Conservation (phyloP, 2,329 filamentous ascomycete species). For the Penicillium sp. region DNA sequence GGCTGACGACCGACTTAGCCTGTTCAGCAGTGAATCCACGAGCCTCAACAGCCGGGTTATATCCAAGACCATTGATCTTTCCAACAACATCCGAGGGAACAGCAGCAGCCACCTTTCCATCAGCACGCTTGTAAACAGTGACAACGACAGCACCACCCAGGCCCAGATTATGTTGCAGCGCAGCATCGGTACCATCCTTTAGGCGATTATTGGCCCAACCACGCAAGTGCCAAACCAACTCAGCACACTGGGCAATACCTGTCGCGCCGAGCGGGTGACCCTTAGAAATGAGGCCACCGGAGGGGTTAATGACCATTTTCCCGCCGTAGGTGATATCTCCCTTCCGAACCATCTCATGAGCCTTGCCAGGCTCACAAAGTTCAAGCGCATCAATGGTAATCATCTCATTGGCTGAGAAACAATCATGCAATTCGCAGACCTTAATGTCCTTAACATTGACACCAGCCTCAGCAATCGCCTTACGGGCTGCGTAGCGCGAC, state of each 20-base stretch:
- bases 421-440: conserved; percentile 94
- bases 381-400: conserved; percentile 85
- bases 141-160: conserved; percentile 89
- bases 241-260: conserved; percentile 92
- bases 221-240: conserved; percentile 91
- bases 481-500: conserved; percentile 70
- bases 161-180: conserved; percentile 90
- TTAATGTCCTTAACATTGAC: conserved; percentile 69
- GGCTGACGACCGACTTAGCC: conserved; percentile 69
- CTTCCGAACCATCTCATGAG: conserved; percentile 83
- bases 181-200: conserved; percentile 69
- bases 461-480: conserved; percentile 73
- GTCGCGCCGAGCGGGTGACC: conserved; percentile 93
- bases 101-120: conserved; percentile 67
- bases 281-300: conserved; percentile 92
- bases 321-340: conserved; percentile 93
- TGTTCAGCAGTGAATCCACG: conserved; percentile 85
- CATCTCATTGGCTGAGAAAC: conserved; percentile 96
- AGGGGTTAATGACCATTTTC: conserved; percentile 84
- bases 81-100: conserved; percentile 69
- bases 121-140: conserved; percentile 83
- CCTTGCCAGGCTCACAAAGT: conserved; percentile 76
- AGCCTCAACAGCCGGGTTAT: conserved; percentile 89
- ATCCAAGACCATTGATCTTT: conserved; percentile 72
- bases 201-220: conserved; percentile 94